Base-by-base conservation (phyloP, 768 basidiomycete genomes). In the Lentinula sp. region DNA sequence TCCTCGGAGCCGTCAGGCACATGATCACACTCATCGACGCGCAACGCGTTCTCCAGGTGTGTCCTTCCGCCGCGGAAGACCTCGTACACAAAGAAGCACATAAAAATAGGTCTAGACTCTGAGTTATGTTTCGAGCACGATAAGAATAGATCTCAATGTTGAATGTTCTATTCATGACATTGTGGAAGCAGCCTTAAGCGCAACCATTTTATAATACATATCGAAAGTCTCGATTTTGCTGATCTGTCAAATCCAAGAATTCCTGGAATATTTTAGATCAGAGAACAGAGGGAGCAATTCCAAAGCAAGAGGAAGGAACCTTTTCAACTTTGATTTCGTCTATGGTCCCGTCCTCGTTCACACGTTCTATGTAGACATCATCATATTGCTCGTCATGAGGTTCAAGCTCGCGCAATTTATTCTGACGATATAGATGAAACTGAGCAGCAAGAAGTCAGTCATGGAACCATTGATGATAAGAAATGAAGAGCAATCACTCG, bases 201-300 rank as follows among this genome's bases (percentile, higher is more conserved):
- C 37, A 39, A 34, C 4, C n/a, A 51, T 11, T 5, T 49, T 71
- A 88, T 60, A 89, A 71, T 31, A 89, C 85, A 66, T 89, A 90
- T 73, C 89, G 77, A 71, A 87, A 89, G 57, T 88, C 86, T 9
- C 82, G 78, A 65, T 90, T 90, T 69, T 89, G 84, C 34, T 72
- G 75, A 67, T 91, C 89, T 1, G 89, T 91, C 65, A 90, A 71
- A 67, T 91, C 89, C 73, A 89, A 69, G 68, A 83, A 87, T 77
- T 83, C 87, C 86, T 89, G 9, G 4, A 34, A 37, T 16, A 4
- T 9, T 6, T 57, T 42, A 59, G 54, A 37, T 23, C 31, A 37
- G 53, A 32, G 9, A 57, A 51, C 35, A 61, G 28, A 45, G 23
- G 50, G 2, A 32, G 21, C 8, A 23, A 18, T n/a, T 6, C 59